These are phyloP conservation scores for Cyberlindnera xylosilytica DNA, from an alignment of 805 yeast species.

Conservation along the genomic window DNA sequence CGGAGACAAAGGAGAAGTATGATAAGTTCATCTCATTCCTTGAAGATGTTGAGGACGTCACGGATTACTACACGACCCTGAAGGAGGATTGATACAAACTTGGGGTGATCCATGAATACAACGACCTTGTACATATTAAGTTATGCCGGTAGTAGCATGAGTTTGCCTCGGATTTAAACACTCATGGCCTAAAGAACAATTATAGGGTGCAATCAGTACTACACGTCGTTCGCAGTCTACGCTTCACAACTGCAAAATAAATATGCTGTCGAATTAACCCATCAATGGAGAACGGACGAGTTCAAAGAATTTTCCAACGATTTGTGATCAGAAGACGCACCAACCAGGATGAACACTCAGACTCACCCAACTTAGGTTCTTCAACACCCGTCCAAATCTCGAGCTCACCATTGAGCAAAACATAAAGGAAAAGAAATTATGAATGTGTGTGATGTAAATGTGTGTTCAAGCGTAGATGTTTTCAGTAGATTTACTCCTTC, in stretches of 20 bases:
- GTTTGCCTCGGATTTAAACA: no score
- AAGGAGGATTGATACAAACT: constrained; percentile 31
- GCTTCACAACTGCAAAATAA: no score
- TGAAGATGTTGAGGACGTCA: constrained; percentile 82
- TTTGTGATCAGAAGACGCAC: no score
- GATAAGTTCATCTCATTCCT: constrained; percentile 57
- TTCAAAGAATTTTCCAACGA: no score
- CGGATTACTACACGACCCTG: constrained; percentile 72
- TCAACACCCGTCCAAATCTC: neutral
- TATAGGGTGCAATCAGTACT: no score
- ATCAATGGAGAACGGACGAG: neutral
- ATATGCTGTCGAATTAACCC: constrained; percentile 5
- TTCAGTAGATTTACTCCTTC: constrained; percentile 7
- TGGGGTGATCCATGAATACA: neutral
- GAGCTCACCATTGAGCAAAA: neutral
- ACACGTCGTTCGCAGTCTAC: no score
- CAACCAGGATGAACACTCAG: no score
- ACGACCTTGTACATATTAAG: constrained; percentile 6
- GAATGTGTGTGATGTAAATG: neutral
- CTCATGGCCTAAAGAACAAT: no score
- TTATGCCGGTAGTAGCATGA: no score
- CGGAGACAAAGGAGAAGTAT: constrained; percentile 48
- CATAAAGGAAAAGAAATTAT: neutral
- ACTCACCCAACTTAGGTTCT: no score
- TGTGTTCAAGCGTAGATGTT: neutral